Base-by-base conservation (phyloP, 2,329 filamentous ascomycete genomes). In the Berkeleyomyces rouxiae region DNA sequence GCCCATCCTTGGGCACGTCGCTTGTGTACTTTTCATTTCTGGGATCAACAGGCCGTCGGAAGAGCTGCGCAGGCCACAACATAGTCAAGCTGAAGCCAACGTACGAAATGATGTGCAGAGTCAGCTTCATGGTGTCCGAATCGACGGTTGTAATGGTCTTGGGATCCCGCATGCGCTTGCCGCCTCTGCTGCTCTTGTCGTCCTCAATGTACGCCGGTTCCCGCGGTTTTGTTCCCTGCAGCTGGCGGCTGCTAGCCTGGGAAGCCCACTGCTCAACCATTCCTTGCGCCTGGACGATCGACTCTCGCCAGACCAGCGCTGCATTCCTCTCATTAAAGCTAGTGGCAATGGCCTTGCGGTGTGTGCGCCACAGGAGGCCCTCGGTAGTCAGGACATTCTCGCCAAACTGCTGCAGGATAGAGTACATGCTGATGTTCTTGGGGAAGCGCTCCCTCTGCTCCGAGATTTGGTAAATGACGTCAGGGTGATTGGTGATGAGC, bases 281-380 rank as follows among this genome's bases (percentile, higher is more conserved):
- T 10, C 79, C 78, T 65, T 79, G 74, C 0, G 85, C 80, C 73
- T 91, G 87, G 7, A 68, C 67, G 31, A 86, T 74, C 1, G 80
- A 78, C 70, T 88, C 84, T 7, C 73, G 74, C 71, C 84, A 88
- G 1, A 87, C 83, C 36, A 87, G 71, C 11, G 78, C 76, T 63
- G 88, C 85, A 71, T 89, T 91, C 73, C 80, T 83, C 74, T 92
- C 88, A 63, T 85, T 88, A 72, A 92, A 91, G 3, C 82, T 82
- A 0, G 86, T 82, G 37, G 84, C 81, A 0, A 83, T 86, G 51
- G 84, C 79, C 72, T 87, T 89, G 65, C 87, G 81, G 70, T 92
- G 87, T 72, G 81, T 78, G 40, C 83, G 83, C 88, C 87, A 92
- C 37, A 79, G 72, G 0, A 75, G 70, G 1, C 87, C 87, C 71